Percentiles rank a stretch among this genome's conserved stretches.
phyloP scores from a whole-genome alignment of 2,329 filamentous ascomycete genomes.

The Thermomyces lanuginosus region DNA sequence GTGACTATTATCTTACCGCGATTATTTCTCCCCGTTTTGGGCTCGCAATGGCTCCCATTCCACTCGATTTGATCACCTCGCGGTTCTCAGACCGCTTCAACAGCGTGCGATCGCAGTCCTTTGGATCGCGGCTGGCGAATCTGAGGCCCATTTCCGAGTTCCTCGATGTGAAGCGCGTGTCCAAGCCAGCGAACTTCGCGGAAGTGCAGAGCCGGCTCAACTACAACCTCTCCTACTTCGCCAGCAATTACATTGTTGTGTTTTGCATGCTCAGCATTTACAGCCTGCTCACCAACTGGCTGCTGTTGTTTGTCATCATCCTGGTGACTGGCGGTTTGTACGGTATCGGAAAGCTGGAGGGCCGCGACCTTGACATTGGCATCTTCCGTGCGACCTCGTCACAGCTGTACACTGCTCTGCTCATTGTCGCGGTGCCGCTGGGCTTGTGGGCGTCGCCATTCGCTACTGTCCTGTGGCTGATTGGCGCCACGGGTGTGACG shows the following conservation, averaged over 20 bases:
- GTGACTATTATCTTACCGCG: no score
- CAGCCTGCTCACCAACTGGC: conserved; percentile 72
- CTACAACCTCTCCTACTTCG: conserved; percentile 95
- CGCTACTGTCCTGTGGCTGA: conserved; percentile 77
- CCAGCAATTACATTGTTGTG: conserved; percentile 91
- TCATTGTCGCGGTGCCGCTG: conserved; percentile 68
- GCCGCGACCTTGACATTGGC: conserved; percentile 74
- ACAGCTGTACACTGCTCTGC: conserved; percentile 81
- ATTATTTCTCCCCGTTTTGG: no score
- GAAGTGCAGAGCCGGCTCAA: conserved; percentile 86
- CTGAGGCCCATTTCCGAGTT: conserved; percentile 84
- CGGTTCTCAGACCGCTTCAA: conserved; percentile 84
- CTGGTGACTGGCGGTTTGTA: conserved; percentile 76
- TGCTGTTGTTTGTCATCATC: conserved; percentile 81
- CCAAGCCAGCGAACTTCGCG: conserved; percentile 79
- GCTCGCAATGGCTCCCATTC: conserved; percentile 74
- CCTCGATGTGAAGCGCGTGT: conserved; percentile 85
- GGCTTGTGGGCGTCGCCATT: conserved; percentile 75
- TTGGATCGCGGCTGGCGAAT: conserved; percentile 77
- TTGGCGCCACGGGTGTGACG: conserved; percentile 83
- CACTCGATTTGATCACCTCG: conserved; percentile 78
- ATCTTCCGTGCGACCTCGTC: conserved; percentile 69
- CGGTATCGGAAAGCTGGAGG: conserved; percentile 77
- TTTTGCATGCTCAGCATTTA: conserved; percentile 95
- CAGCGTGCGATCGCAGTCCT: conserved; percentile 59